Evolutionary conservation across 306 rosid genomes (phyloP).

Genomic region (Purshia tridentata): DNA sequence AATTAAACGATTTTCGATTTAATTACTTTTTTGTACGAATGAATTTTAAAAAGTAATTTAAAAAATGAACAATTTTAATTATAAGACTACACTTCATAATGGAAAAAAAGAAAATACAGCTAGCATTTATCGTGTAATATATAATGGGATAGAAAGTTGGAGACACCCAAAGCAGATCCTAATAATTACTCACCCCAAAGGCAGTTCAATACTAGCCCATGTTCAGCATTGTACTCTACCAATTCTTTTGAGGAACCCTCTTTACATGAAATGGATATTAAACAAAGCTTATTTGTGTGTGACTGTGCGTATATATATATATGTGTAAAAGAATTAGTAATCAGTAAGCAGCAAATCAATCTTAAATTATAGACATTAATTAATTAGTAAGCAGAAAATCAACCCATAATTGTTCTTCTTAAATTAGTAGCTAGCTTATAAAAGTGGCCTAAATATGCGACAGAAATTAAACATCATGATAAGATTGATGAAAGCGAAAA

Average conservation of each 20-base stretch:
- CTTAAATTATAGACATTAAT: too few species aligned
- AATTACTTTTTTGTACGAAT: too few species aligned
- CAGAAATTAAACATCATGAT: not conserved
- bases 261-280: not conserved
- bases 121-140: too few species aligned
- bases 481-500: not conserved
- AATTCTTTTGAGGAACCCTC: constrained; percentile 11
- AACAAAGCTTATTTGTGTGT: too few species aligned
- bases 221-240: constrained; percentile 9
- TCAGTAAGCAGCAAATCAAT: too few species aligned
- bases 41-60: too few species aligned
- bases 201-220: not conserved
- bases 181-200: not conserved
- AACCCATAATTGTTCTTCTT: not conserved
- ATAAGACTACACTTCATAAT: too few species aligned
- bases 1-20: too few species aligned
- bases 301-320: too few species aligned
- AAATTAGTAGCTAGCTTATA: not conserved
- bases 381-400: not conserved
- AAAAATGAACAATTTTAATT: too few species aligned
- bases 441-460: not conserved
- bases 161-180: not conserved
- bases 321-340: too few species aligned
- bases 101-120: too few species aligned
- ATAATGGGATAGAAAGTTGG: not conserved